Percentiles rank a stretch among this genome's conserved stretches.
Evolutionary conservation across 1,284 basidiomycete genomes (phyloP).

Genomic region (Somion occarium): DNA sequence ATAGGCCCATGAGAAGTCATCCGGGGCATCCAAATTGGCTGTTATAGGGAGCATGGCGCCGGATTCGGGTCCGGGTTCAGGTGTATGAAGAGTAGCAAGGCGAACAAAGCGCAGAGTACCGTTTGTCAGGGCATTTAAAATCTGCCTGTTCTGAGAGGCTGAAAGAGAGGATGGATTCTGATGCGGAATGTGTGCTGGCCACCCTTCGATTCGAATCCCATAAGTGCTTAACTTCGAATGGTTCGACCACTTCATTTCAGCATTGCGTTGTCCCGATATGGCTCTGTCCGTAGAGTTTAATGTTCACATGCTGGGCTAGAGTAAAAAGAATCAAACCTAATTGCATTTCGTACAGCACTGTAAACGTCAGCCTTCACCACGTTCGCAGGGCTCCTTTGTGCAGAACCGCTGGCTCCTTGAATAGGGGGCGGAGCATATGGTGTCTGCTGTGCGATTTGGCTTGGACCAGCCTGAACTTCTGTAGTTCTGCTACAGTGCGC

Average conservation of each 20-base stretch:
- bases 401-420: not conserved
- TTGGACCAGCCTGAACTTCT: not conserved
- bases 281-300: constrained; percentile 25
- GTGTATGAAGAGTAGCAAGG: not conserved
- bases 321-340: constrained; percentile 37
- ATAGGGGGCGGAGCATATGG: not conserved
- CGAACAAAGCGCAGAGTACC: constrained; percentile 42
- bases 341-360: constrained; percentile 41
- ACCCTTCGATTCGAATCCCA: constrained; percentile 56
- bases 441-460: not conserved
- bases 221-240: constrained; percentile 48
- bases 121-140: constrained; percentile 43
- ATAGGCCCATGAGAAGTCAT: constrained; percentile 8
- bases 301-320: not conserved
- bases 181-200: constrained; percentile 51
- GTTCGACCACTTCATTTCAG: constrained; percentile 73
- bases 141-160: constrained; percentile 43
- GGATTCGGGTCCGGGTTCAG: not conserved
- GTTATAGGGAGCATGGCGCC: not conserved
- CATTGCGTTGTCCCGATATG: constrained; percentile 50
- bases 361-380: constrained; percentile 49
- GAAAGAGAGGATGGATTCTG: constrained; percentile 59
- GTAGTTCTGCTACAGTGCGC: constrained; percentile 29
- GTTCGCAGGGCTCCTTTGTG: constrained; percentile 30
- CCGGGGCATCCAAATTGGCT: constrained; percentile 6